Conservation (phyloP, 176 grass and related monocot genomes). For the Chrysopogon serrulatus region DNA sequence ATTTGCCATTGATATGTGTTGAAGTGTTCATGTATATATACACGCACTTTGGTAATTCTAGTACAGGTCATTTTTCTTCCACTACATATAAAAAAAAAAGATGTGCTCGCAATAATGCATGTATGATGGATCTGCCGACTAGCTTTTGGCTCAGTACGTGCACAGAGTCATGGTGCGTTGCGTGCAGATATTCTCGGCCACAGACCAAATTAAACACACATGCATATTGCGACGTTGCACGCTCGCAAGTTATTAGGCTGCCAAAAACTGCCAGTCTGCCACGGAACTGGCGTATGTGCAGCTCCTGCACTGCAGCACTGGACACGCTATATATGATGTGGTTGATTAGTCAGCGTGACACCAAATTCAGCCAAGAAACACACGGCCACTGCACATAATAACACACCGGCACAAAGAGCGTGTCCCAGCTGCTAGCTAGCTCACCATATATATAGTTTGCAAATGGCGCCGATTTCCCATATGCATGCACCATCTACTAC, state of each 20-base stretch:
- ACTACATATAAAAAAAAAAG: too few species aligned
- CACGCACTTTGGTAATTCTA: too few species aligned
- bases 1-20: too few species aligned
- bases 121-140: neutral
- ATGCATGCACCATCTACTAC: neutral
- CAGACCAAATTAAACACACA: too few species aligned
- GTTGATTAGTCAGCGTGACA: neutral
- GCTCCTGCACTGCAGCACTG: neutral
- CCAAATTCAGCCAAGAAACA: neutral
- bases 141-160: neutral
- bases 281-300: neutral
- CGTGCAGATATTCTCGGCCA: too few species aligned
- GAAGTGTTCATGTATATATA: too few species aligned
- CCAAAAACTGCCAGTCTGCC: neutral
- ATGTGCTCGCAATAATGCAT: neutral
- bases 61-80: too few species aligned
- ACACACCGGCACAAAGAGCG: neutral
- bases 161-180: neutral
- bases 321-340: too few species aligned
- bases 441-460: neutral
- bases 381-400: too few species aligned
- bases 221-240: too few species aligned
- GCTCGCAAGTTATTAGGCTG: neutral
- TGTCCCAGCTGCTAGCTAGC: neutral
- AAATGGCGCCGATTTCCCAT: slow-evolving; percentile 14